Evolutionary conservation across 768 basidiomycete genomes (phyloP).

Genomic region (Hericium rajendrae): DNA sequence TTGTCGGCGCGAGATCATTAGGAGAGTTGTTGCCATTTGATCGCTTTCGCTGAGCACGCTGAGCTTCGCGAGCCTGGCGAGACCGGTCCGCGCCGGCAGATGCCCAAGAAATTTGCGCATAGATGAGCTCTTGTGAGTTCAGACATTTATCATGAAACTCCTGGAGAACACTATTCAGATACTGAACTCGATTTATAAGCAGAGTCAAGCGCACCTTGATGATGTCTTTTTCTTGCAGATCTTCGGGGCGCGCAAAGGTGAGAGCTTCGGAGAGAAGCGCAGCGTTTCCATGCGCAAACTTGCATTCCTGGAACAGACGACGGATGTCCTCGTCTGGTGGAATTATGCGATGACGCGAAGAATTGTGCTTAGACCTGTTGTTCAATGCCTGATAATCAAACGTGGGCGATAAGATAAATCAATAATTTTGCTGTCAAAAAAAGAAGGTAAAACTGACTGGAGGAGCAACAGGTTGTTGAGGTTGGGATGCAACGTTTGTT

Average conservation of each 20-base stretch:
- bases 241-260: constrained; percentile 58
- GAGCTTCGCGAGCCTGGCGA: constrained; percentile 22
- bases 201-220: constrained; percentile 44
- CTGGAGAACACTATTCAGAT: constrained; percentile 29
- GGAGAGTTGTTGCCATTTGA: constrained; percentile 5
- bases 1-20: neutral
- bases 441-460: neutral
- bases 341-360: constrained; percentile 36
- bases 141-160: constrained; percentile 78
- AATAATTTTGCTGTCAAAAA: neutral
- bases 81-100: constrained; percentile 71
- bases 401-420: neutral
- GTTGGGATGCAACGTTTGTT: neutral
- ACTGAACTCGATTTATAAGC: neutral
- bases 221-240: constrained; percentile 49
- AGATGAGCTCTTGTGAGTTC: constrained; percentile 76
- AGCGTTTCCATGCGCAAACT: constrained; percentile 76
- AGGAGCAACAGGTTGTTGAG: constrained; percentile 1
- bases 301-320: constrained; percentile 77
- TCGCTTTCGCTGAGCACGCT: constrained; percentile 7
- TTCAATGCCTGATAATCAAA: constrained; percentile 1
- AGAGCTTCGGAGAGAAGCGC: constrained; percentile 62
- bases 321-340: constrained; percentile 80
- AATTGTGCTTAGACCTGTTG: constrained; percentile 14
- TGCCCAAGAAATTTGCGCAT: constrained; percentile 87